Percentiles rank a stretch among this genome's conserved stretches.
Conservation (phyloP, 2,329 filamentous ascomycete genomes). For the Eutypella sp. region DNA sequence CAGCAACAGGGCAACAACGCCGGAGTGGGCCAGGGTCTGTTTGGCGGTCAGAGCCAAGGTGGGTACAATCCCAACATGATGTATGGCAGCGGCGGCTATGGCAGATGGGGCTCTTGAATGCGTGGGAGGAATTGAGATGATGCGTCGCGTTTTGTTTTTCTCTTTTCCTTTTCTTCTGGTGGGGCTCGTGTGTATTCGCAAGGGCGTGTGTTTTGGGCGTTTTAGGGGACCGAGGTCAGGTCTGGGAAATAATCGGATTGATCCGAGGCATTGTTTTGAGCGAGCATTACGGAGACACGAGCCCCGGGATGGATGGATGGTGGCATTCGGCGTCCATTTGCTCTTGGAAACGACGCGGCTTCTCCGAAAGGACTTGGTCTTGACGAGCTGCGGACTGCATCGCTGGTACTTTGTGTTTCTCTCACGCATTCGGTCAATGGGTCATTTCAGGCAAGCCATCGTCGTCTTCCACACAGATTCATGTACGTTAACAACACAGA, state of each 20-base stretch:
- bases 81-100: slow-evolving; percentile 64
- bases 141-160: slow-evolving; percentile 17
- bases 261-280: slow-evolving; percentile 37
- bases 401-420: slow-evolving; percentile 18
- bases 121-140: slow-evolving; percentile 12
- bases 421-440: slow-evolving; percentile 27
- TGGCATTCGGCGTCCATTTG: slow-evolving; percentile 32
- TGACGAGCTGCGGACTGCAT: slow-evolving; percentile 25
- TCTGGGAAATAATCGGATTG: slow-evolving; percentile 24
- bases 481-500: slow-evolving; percentile 61
- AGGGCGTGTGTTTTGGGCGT: slow-evolving; percentile 13
- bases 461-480: slow-evolving; percentile 60
- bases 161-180: slow-evolving; percentile 10
- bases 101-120: slow-evolving; percentile 49
- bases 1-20: slow-evolving; percentile 69
- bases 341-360: slow-evolving; percentile 30
- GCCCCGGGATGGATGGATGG: slow-evolving; percentile 26
- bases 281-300: slow-evolving; percentile 40
- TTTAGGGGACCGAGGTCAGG: slow-evolving; percentile 23
- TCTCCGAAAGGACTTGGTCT: slow-evolving; percentile 24
- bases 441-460: slow-evolving; percentile 61
- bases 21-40: slow-evolving; percentile 83
- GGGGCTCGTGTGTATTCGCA: slow-evolving; percentile 26
- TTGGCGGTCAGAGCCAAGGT: slow-evolving; percentile 87
- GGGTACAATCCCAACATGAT: slow-evolving; percentile 87